Evolutionary conservation across 1,284 basidiomycete species (phyloP).

Genomic region (Fistulinella staudtii): DNA sequence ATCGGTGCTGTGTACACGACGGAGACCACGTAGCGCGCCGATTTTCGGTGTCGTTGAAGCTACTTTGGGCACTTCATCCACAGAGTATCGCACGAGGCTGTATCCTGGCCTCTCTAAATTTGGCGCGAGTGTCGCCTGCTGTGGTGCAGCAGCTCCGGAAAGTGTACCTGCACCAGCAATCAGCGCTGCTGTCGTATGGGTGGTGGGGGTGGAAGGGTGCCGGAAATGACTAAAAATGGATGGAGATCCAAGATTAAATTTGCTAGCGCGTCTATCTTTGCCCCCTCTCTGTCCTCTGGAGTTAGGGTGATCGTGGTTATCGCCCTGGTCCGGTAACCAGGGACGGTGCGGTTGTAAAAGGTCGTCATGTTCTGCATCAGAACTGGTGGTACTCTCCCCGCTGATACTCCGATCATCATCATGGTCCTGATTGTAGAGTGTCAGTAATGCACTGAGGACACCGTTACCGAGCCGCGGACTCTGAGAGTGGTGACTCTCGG

Average conservation of each 20-base stretch:
- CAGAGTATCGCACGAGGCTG: slow-evolving; percentile 49
- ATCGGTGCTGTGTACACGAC: slow-evolving; percentile 11
- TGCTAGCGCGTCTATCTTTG: slow-evolving; percentile 7
- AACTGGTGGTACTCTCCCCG: slow-evolving; percentile 29
- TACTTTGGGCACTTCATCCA: slow-evolving; percentile 9
- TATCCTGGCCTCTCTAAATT: slow-evolving; percentile 55
- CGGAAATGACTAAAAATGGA: slow-evolving; percentile 21
- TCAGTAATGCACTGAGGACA: slow-evolving; percentile 50
- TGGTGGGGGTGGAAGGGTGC: slow-evolving; percentile 17
- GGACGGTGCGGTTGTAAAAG: slow-evolving; percentile 19
- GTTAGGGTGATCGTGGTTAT: neutral
- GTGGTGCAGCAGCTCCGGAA: slow-evolving; percentile 50
- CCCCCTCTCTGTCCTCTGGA: neutral
- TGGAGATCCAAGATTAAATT: slow-evolving; percentile 23
- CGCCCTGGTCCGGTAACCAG: slow-evolving; percentile 18
- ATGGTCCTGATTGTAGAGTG: slow-evolving; percentile 47
- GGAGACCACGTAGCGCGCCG: slow-evolving; percentile 2
- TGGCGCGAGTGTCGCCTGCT: slow-evolving; percentile 49
- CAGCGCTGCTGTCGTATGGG: slow-evolving; percentile 38
- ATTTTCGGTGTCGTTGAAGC: slow-evolving; percentile 1
- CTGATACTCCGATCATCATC: slow-evolving; percentile 27
- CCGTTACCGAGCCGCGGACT: slow-evolving; percentile 36
- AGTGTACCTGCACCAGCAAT: slow-evolving; percentile 61
- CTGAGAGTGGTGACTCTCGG: slow-evolving; percentile 13
- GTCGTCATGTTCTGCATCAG: slow-evolving; percentile 13